Conservation (phyloP, 495 filamentous ascomycete species). For the Tuber microsphaerosporum region DNA sequence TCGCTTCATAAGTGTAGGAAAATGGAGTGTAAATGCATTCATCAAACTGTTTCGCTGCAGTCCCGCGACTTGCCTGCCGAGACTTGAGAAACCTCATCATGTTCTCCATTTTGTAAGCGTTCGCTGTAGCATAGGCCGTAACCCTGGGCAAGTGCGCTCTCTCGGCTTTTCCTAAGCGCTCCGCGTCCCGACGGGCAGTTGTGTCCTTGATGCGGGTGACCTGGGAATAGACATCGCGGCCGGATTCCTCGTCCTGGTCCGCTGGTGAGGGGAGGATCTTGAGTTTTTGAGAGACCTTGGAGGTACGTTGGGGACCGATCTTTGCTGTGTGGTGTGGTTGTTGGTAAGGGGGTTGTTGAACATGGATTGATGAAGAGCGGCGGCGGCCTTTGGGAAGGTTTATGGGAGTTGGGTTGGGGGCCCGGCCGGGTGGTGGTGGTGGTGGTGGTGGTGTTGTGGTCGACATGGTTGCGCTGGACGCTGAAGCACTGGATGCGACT, state of each 20-base stretch:
- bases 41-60: conserved; percentile 84
- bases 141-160: conserved; percentile 78
- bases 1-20: conserved; percentile 51
- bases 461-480: neutral
- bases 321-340: conserved; percentile 49
- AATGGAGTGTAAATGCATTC: conserved; percentile 96
- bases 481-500: neutral
- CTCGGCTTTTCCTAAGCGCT: conserved; percentile 86
- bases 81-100: conserved; percentile 85
- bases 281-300: conserved; percentile 89
- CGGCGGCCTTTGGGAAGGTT: conserved; percentile 19
- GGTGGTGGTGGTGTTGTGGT: conserved; percentile 11
- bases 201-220: conserved; percentile 91
- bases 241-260: conserved; percentile 77
- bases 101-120: conserved; percentile 77
- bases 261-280: conserved; percentile 90
- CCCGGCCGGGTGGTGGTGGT: neutral
- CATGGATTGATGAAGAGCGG: conserved; percentile 28
- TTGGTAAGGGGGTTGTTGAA: conserved; percentile 4
- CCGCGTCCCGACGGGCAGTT: conserved; percentile 84
- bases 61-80: conserved; percentile 61
- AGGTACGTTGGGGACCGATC: conserved; percentile 89
- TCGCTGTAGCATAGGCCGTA: conserved; percentile 92
- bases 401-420: neutral
- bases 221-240: conserved; percentile 92